These are phyloP conservation scores for Odontarrhena argentea DNA, from an alignment of 345 rosid genomes.

Conservation along the genomic window DNA sequence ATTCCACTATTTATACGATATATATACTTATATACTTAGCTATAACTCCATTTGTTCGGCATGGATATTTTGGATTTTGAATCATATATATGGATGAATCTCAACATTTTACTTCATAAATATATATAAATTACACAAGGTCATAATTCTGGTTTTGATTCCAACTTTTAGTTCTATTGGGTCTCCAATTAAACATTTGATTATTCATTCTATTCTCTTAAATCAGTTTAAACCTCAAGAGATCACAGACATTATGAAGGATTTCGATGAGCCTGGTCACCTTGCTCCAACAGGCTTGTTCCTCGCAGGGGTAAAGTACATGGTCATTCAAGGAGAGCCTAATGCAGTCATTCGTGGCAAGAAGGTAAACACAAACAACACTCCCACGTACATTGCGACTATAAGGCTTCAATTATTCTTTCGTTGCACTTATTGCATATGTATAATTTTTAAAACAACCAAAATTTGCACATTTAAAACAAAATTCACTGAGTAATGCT, in stretches of 20 bases:
- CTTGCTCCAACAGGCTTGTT: constrained; percentile 71
- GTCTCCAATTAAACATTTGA: neutral
- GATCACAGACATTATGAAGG: constrained; percentile 56
- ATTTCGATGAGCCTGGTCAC: constrained; percentile 68
- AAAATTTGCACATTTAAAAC: no score
- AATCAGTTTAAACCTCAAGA: constrained; percentile 60
- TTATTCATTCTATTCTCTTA: neutral
- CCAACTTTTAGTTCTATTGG: neutral
- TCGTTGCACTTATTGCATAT: no score
- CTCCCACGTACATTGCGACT: neutral
- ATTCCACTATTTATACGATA: no score
- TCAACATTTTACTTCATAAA: neutral
- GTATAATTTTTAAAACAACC: no score
- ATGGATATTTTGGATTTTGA: no score
- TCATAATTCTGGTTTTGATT: neutral
- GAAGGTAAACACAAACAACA: constrained; percentile 45
- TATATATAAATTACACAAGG: neutral
- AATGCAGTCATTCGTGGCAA: constrained; percentile 78
- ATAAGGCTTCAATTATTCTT: no score
- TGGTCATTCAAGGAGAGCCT: constrained; percentile 52
- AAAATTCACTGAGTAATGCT: no score
- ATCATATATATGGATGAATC: neutral
- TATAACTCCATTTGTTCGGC: no score
- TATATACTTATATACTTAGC: no score
- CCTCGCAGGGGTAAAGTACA: constrained; percentile 59